Conservation (phyloP, 805 yeast genomes). For the Candida berthetii region DNA sequence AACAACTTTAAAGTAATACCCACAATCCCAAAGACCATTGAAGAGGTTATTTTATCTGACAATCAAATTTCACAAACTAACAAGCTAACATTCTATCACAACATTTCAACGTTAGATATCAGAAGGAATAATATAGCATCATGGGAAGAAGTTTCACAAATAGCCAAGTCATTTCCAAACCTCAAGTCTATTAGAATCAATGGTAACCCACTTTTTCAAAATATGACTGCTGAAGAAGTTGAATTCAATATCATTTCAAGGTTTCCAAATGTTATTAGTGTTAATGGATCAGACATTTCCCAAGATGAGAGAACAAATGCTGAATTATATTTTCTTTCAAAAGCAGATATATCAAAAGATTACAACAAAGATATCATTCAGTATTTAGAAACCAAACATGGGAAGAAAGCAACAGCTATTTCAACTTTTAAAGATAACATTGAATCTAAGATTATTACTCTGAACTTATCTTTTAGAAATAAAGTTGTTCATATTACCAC, state of each 20-base stretch:
- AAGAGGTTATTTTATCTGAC: constrained; percentile 2
- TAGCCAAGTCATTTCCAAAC: constrained; percentile 32
- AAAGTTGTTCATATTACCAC: constrained; percentile 9
- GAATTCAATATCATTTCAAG: constrained; percentile 40
- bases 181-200: constrained; percentile 41
- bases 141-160: constrained; percentile 45
- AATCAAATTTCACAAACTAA: no score
- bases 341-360: constrained; percentile 27
- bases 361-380: constrained; percentile 34
- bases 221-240: constrained; percentile 14
- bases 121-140: constrained; percentile 38
- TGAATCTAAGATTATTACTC: neutral
- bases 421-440: neutral
- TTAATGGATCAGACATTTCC: constrained; percentile 55
- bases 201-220: constrained; percentile 42
- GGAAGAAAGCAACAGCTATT: constrained; percentile 4
- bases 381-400: constrained; percentile 31
- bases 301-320: constrained; percentile 49
- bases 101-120: constrained; percentile 39
- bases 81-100: no score
- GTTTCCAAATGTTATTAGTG: constrained; percentile 25
- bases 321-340: constrained; percentile 60
- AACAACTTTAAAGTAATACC: constrained; percentile 26
- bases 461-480: constrained; percentile 3
- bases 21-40: constrained; percentile 22